A percentile compares a stretch with the other conserved stretches of the same genome.
phyloP scores from a whole-genome alignment of 2,329 filamentous ascomycete genomes.

The Rachicladosporium sp. region DNA sequence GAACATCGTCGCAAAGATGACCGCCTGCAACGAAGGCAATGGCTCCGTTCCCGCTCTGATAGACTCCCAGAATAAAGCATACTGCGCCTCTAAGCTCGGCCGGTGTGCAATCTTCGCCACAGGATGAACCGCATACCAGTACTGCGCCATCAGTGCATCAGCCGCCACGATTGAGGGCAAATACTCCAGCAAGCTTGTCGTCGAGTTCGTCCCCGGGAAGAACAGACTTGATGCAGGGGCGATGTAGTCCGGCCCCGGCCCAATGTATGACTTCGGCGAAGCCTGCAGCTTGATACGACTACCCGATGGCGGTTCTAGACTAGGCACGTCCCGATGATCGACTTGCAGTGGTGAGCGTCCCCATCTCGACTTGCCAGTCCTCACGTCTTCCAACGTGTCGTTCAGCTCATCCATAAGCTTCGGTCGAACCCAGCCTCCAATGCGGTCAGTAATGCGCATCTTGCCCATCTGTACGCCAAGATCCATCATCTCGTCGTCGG shows the following conservation, averaged over 20 bases:
- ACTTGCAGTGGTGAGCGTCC: slow-evolving; percentile 6
- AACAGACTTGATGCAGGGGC: slow-evolving; percentile 56
- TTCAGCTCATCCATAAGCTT: slow-evolving; percentile 57
- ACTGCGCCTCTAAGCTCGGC: slow-evolving; percentile 53
- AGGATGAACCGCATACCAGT: slow-evolving; percentile 56
- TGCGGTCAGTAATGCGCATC: slow-evolving; percentile 60
- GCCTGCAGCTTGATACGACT: slow-evolving; percentile 12
- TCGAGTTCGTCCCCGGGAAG: slow-evolving; percentile 42
- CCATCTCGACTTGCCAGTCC: slow-evolving; percentile 14
- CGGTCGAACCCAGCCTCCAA: slow-evolving; percentile 60
- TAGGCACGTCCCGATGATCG: slow-evolving; percentile 10
- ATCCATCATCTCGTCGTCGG: slow-evolving; percentile 57
- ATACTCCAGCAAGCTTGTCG: slow-evolving; percentile 44
- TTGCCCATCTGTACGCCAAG: slow-evolving; percentile 59
- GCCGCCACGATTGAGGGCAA: slow-evolving; percentile 47
- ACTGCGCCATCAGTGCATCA: slow-evolving; percentile 53
- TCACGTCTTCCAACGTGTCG: slow-evolving; percentile 21
- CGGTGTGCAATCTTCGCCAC: slow-evolving; percentile 57
- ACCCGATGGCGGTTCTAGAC: slow-evolving; percentile 1
- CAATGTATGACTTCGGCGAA: slow-evolving; percentile 40
- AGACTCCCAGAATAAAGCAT: slow-evolving; percentile 53
- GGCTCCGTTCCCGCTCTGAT: slow-evolving; percentile 50
- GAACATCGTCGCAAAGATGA: slow-evolving; percentile 59
- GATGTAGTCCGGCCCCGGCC: slow-evolving; percentile 54
- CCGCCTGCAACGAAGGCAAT: slow-evolving; percentile 50